These are phyloP conservation scores for Phialocephala subalpina DNA, from an alignment of 2,329 filamentous ascomycete species.

Conservation along the genomic window DNA sequence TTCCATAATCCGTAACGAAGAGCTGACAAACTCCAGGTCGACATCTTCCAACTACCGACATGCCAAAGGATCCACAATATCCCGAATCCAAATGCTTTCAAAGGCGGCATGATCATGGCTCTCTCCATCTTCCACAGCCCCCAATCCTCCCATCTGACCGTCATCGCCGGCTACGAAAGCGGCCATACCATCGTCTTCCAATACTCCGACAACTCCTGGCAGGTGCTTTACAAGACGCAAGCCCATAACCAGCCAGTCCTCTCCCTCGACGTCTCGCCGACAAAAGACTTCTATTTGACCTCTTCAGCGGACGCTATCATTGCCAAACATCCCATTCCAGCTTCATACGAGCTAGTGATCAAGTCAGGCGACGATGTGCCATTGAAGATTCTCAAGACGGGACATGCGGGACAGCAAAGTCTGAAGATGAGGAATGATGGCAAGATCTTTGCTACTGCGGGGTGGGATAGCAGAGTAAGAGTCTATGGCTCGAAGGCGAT, in stretches of 20 bases:
- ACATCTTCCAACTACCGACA: constrained; percentile 83
- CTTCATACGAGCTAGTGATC: constrained; percentile 22
- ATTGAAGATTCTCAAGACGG: constrained; percentile 74
- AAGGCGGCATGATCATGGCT: constrained; percentile 89
- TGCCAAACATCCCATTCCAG: constrained; percentile 75
- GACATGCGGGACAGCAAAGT: constrained; percentile 89
- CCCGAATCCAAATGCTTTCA: constrained; percentile 51
- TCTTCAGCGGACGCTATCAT: constrained; percentile 84
- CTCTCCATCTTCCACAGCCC: constrained; percentile 65
- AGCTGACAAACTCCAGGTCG: constrained; percentile 57
- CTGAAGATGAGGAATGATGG: constrained; percentile 81
- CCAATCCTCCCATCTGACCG: constrained; percentile 56
- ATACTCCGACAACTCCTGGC: constrained; percentile 50
- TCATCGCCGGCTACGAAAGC: constrained; percentile 86
- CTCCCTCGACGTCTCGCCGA: constrained; percentile 66
- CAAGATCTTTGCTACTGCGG: constrained; percentile 85
- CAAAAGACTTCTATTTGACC: constrained; percentile 71
- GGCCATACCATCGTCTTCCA: constrained; percentile 74
- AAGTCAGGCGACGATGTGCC: constrained; percentile 45
- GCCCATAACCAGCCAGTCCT: constrained; percentile 83
- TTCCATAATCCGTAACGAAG: constrained; percentile 11
- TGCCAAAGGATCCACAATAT: constrained; percentile 72
- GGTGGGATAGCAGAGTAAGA: constrained; percentile 85
- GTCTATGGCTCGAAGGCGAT: constrained; percentile 84
- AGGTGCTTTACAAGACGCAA: constrained; percentile 68